Conservation (phyloP, 495 filamentous ascomycete species). For the Xylaria nigripes region DNA sequence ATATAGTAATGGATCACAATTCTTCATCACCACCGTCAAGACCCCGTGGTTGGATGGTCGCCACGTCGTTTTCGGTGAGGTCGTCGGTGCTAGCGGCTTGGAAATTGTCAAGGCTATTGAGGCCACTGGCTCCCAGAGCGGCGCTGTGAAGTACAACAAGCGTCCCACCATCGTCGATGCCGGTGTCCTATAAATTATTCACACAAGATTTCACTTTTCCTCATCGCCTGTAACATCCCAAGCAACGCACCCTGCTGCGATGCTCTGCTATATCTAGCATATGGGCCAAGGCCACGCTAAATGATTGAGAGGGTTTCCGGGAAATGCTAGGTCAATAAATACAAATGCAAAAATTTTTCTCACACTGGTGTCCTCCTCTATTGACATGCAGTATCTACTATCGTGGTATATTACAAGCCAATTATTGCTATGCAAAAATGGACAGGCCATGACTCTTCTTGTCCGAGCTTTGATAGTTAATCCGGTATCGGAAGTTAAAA, state of each 20-base stretch:
- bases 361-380: not conserved
- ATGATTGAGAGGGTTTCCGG: slow-evolving; percentile 4
- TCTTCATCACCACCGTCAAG: slow-evolving; percentile 67
- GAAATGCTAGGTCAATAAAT: slow-evolving; percentile 1
- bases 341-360: not conserved
- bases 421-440: not conserved
- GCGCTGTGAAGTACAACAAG: slow-evolving; percentile 52
- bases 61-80: slow-evolving; percentile 77
- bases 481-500: not conserved
- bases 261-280: slow-evolving; percentile 4
- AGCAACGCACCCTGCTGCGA: slow-evolving; percentile 11
- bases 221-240: slow-evolving; percentile 16
- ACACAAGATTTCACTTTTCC: not conserved
- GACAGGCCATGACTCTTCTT: not conserved
- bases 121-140: slow-evolving; percentile 55
- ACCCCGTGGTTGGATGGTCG: slow-evolving; percentile 70
- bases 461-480: too few relatives aligned
- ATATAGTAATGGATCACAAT: slow-evolving; percentile 64
- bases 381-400: not conserved
- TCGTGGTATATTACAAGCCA: not conserved
- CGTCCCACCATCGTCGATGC: slow-evolving; percentile 59
- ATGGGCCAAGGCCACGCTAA: slow-evolving; percentile 10
- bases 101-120: slow-evolving; percentile 64
- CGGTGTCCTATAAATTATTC: slow-evolving; percentile 45
- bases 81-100: slow-evolving; percentile 53